Evolutionary conservation across 805 yeast species (phyloP).

Genomic region (Suhomyces xylopsoci): DNA sequence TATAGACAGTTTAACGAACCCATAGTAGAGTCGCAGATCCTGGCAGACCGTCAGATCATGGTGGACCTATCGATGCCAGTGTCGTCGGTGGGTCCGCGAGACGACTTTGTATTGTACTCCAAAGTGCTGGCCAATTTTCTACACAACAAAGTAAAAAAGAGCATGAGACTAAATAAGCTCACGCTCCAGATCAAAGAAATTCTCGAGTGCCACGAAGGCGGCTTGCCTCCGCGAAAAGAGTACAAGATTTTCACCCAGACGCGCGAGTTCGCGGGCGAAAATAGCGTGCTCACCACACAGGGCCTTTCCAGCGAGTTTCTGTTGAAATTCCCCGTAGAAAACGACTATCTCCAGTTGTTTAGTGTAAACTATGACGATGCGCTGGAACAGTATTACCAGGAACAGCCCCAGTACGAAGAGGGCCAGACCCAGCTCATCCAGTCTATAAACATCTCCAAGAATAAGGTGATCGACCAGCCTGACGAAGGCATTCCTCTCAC

Average conservation of each 20-base stretch:
- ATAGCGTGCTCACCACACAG: conserved; percentile 20
- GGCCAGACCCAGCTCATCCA: conserved; percentile 10
- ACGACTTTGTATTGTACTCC: conserved; percentile 38
- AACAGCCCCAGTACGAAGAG: neutral
- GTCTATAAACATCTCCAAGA: conserved; percentile 19
- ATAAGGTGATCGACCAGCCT: conserved; percentile 22
- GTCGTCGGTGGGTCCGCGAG: conserved; percentile 59
- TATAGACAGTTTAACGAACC: conserved; percentile 55
- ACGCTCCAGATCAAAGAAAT: conserved; percentile 51
- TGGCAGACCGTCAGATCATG: conserved; percentile 48
- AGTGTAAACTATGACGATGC: neutral
- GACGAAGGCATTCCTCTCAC: conserved; percentile 41
- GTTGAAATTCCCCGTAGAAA: conserved; percentile 31
- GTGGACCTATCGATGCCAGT: conserved; percentile 47
- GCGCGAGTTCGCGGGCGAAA: conserved; percentile 20
- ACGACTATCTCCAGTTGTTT: conserved; percentile 32
- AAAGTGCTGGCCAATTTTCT: conserved; percentile 41
- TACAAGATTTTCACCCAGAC: conserved; percentile 34
- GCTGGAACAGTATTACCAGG: neutral
- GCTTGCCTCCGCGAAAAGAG: conserved; percentile 48
- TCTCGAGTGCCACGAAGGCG: conserved; percentile 52
- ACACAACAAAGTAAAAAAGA: conserved; percentile 26
- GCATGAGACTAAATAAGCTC: conserved; percentile 42
- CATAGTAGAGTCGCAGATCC: conserved; percentile 38
- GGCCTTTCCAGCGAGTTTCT: conserved; percentile 24